phyloP scores from a whole-genome alignment of 495 filamentous ascomycete species.

The Durotheca rogersii region DNA sequence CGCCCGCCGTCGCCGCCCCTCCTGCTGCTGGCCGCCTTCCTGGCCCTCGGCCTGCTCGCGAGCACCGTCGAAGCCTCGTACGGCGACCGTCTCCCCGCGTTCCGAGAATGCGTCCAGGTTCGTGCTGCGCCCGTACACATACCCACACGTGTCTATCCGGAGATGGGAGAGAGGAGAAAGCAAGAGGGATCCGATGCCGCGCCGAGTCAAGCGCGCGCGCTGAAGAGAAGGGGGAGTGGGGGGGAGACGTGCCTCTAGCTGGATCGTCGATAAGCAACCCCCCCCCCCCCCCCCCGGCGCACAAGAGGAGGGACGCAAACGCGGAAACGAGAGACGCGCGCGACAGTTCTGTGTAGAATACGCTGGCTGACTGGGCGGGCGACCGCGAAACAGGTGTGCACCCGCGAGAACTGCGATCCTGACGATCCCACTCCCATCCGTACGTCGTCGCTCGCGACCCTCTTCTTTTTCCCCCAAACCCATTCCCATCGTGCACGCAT shows the following conservation, averaged over 20 bases:
- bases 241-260: too few species aligned
- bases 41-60: constrained; percentile 24
- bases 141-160: too few species aligned
- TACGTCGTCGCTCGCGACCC: constrained; percentile 40
- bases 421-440: constrained; percentile 51
- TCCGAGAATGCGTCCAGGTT: constrained; percentile 84
- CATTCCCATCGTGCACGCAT: too few species aligned
- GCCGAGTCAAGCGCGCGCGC: too few species aligned
- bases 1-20: constrained; percentile 4
- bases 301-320: too few species aligned
- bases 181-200: too few species aligned
- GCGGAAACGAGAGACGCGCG: too few species aligned
- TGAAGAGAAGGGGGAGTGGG: too few species aligned
- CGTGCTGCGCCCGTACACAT: constrained; percentile 32
- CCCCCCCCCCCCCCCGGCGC: too few species aligned
- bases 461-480: constrained; percentile 10
- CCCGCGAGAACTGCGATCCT: constrained; percentile 71
- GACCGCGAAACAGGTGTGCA: constrained; percentile 80
- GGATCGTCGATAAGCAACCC: too few species aligned
- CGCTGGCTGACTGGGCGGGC: too few species aligned
- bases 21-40: constrained; percentile 12
- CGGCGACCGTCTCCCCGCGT: constrained; percentile 87
- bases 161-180: neutral
- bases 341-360: too few species aligned
- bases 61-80: constrained; percentile 63